Evolutionary conservation across 2,329 filamentous ascomycete genomes (phyloP).

Genomic region (Sporothrix curviconia): DNA sequence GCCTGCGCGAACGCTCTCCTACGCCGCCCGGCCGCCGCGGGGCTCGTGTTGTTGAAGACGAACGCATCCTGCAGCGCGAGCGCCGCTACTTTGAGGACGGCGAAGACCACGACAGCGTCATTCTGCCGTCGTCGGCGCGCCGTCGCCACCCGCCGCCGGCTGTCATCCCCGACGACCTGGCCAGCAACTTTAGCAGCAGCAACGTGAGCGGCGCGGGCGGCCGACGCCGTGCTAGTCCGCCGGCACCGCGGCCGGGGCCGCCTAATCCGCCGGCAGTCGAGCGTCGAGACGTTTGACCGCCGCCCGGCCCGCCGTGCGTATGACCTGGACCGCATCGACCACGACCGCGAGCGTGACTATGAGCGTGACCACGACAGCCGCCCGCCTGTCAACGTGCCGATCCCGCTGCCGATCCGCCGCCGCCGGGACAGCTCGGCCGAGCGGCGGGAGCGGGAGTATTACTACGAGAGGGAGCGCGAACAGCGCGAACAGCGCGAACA

Average conservation of each 20-base stretch:
- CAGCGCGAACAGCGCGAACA: too few relatives aligned
- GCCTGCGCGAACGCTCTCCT: constrained; percentile 31
- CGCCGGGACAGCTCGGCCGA: constrained; percentile 9
- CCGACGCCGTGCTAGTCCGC: constrained; percentile 19
- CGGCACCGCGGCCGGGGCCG: constrained; percentile 51
- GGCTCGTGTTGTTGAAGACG: constrained; percentile 41
- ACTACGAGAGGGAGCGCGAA: not conserved
- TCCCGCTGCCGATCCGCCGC: not conserved
- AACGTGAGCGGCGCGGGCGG: not conserved
- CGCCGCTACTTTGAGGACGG: constrained; percentile 48
- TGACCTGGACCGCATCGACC: constrained; percentile 10
- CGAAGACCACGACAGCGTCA: constrained; percentile 24
- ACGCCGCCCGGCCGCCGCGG: constrained; percentile 27
- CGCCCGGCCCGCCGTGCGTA: constrained; percentile 40
- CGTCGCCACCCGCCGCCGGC: constrained; percentile 26
- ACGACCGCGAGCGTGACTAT: not conserved
- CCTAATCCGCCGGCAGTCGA: constrained; percentile 75
- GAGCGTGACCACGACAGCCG: constrained; percentile 34
- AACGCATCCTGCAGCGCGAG: constrained; percentile 38
- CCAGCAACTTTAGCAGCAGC: constrained; percentile 35
- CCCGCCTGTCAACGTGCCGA: constrained; percentile 21
- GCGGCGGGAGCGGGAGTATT: not conserved
- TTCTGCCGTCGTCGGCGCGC: constrained; percentile 18
- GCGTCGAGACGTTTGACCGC: constrained; percentile 83
- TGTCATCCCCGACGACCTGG: constrained; percentile 32